These are phyloP conservation scores for Coemansia sp. DNA, from an alignment of 192 early-diverging fungal genomes.

Conservation along the genomic window DNA sequence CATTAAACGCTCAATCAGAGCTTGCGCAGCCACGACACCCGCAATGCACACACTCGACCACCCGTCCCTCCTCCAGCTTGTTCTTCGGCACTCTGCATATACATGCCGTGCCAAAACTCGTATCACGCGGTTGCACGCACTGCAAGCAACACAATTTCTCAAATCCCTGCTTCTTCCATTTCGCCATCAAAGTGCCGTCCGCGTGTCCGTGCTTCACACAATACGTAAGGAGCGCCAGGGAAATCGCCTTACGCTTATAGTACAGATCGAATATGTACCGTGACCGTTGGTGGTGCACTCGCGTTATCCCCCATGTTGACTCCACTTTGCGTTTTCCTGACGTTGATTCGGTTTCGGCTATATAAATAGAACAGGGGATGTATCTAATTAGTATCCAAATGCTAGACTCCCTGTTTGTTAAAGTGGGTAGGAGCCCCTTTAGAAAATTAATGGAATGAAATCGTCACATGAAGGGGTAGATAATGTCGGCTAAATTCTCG, in stretches of 20 bases:
- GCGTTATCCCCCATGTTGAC: conserved; percentile 91
- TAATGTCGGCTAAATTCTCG: conserved; percentile 4
- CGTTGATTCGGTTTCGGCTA: conserved; percentile 93
- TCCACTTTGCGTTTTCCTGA: conserved; percentile 93
- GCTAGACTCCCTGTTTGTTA: background rate
- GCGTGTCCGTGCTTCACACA: conserved; percentile 89
- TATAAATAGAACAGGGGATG: background rate
- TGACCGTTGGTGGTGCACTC: conserved; percentile 96
- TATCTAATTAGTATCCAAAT: background rate
- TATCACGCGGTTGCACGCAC: conserved; percentile 96
- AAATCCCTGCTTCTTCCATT: conserved; percentile 97
- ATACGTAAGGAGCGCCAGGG: conserved; percentile 89
- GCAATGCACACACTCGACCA: conserved; percentile 93
- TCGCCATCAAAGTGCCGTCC: conserved; percentile 92
- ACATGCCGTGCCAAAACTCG: conserved; percentile 96
- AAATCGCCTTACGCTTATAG: conserved; percentile 93
- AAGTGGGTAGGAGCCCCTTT: too few relatives aligned
- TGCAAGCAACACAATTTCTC: conserved; percentile 96
- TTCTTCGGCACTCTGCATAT: conserved; percentile 93
- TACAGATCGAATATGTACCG: conserved; percentile 96
- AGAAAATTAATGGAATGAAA: background rate
- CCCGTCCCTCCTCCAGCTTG: conserved; percentile 85
- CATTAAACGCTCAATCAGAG: conserved; percentile 37
- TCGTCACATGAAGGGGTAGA: background rate
- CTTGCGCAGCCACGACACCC: conserved; percentile 82